These are phyloP conservation scores for Colletotrichum paranaense DNA, from an alignment of 2,329 filamentous ascomycete genomes.

Conservation along the genomic window DNA sequence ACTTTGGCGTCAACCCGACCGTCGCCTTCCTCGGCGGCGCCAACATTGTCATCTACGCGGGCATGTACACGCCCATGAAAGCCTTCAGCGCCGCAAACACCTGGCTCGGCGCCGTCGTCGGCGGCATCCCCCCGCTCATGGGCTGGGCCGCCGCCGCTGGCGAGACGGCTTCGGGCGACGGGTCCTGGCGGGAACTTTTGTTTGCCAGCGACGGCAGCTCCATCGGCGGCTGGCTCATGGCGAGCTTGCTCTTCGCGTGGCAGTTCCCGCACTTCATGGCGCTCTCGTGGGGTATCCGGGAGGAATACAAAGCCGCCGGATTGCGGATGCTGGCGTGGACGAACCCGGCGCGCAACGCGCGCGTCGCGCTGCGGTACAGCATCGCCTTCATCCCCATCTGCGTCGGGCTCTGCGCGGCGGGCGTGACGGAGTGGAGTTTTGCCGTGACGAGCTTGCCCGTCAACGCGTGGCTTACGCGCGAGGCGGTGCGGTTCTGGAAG, in stretches of 20 bases:
- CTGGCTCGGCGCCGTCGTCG: constrained; percentile 93
- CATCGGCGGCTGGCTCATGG: constrained; percentile 89
- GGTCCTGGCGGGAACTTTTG: constrained; percentile 82
- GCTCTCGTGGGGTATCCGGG: constrained; percentile 86
- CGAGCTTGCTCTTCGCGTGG: constrained; percentile 89
- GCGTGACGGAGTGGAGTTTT: constrained; percentile 89
- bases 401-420: constrained; percentile 79
- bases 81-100: constrained; percentile 89
- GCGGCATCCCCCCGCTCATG: constrained; percentile 95
- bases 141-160: constrained; percentile 96
- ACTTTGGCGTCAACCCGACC: constrained; percentile 93
- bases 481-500: constrained; percentile 86
- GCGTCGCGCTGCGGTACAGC: constrained; percentile 90
- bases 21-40: constrained; percentile 85
- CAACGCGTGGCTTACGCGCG: constrained; percentile 86
- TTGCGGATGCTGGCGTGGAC: constrained; percentile 85
- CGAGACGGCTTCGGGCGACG: constrained; percentile 81
- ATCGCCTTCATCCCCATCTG: constrained; percentile 89
- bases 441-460: constrained; percentile 82
- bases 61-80: constrained; percentile 93
- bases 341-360: constrained; percentile 84
- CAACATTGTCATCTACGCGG: constrained; percentile 92
- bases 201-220: constrained; percentile 71
- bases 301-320: constrained; percentile 83
- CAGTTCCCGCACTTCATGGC: constrained; percentile 99